Base-by-base conservation (phyloP, 345 rosid genomes). In the Theobroma cacao region DNA sequence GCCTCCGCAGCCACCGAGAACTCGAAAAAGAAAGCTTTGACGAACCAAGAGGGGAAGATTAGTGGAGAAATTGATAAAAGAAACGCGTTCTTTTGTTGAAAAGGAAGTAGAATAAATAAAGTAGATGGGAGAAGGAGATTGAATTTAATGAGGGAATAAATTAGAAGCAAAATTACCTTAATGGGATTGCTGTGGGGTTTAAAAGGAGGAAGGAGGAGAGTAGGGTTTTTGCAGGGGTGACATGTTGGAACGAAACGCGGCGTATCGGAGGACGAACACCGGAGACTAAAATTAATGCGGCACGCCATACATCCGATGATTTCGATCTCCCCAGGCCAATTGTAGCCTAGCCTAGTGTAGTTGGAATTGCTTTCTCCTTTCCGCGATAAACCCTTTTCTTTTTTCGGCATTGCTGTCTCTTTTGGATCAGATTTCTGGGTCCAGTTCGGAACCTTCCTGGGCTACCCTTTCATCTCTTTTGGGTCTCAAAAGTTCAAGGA, bases 291-390 rank as follows among this genome's bases (percentile, higher is more conserved):
- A 76, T 77, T 78, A 56, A 84, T 66, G 41, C 80, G 81, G 85
- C 77, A 66, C 69, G 88, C 91, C 93, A 90, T 90, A 56, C 86
- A 80, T 80, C 76, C 80, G 71, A 76, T 45, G 72, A 28, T 63
- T 67, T 73, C 64, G 34, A 36, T 72, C 31, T 71, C 1, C 75
- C 61, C 75, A 71, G 17, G 28, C 58, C 11, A 71, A 47, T 0
- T 41, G 11, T 41, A 41, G n/a, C 24, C 17, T 67, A 14, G 59
- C 10, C 2, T 17, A n/a, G 60, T 47, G 7, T 30, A 9, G 41
- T 9, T 18, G 43, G 41, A 47, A 48, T 55, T 69, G 38, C 26
- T 8, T 9, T 17, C 47, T 31, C 26, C 26, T 17, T 30, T 30
- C 40, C 2, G 47, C 33, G 61, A 52, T 71, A 11, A 48, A 11